Evolutionary conservation across 768 basidiomycete species (phyloP).

Genomic region (Amanita inopinata): DNA sequence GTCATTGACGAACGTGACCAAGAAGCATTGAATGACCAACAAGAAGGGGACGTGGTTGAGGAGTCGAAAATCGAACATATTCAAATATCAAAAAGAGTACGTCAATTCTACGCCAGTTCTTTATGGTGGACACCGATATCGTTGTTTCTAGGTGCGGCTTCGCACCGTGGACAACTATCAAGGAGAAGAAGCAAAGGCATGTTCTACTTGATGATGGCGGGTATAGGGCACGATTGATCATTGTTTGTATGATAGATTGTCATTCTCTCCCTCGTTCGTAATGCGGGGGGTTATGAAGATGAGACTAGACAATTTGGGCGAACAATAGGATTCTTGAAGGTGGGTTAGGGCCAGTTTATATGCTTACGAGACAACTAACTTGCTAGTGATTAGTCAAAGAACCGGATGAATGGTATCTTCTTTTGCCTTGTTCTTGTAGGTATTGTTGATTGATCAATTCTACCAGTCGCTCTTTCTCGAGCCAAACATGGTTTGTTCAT

Average conservation of each 20-base stretch:
- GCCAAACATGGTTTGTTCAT: slow-evolving; percentile 69
- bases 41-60: slow-evolving; percentile 27
- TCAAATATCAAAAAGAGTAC: slow-evolving; percentile 41
- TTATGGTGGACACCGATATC: neutral
- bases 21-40: slow-evolving; percentile 45
- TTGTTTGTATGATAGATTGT: slow-evolving; percentile 35
- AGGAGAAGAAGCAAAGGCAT: slow-evolving; percentile 57
- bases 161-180: slow-evolving; percentile 76
- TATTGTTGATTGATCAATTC: slow-evolving; percentile 9
- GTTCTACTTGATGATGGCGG: slow-evolving; percentile 2
- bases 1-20: slow-evolving; percentile 64
- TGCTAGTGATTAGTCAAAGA: slow-evolving; percentile 32
- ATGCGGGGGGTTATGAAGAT: slow-evolving; percentile 37
- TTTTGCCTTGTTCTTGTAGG: neutral
- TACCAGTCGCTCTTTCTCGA: slow-evolving; percentile 57
- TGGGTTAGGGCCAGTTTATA: slow-evolving; percentile 15
- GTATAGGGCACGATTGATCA: neutral
- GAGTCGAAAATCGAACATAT: slow-evolving; percentile 31
- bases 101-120: slow-evolving; percentile 11
- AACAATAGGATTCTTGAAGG: slow-evolving; percentile 68
- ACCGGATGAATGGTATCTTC: slow-evolving; percentile 43
- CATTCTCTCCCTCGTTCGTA: slow-evolving; percentile 67
- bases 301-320: slow-evolving; percentile 26
- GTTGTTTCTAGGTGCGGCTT: slow-evolving; percentile 40
- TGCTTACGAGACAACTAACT: neutral